phyloP scores from a whole-genome alignment of 306 rosid genomes.

The Cicer yamashitae region DNA sequence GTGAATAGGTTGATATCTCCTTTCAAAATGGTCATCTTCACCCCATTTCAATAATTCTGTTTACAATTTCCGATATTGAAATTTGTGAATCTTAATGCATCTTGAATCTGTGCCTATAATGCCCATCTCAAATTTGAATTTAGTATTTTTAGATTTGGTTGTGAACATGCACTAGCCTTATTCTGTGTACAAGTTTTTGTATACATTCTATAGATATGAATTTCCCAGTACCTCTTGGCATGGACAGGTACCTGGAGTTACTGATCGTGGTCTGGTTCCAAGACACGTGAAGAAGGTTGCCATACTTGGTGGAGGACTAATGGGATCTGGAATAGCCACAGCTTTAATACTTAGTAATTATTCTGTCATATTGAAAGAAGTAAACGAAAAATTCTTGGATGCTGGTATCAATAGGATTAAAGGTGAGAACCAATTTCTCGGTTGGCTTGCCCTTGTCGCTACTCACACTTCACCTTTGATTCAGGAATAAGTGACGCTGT shows the following conservation, averaged over 20 bases:
- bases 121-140: constrained; percentile 14
- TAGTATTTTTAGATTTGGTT: constrained; percentile 7
- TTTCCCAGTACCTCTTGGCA: constrained; percentile 35
- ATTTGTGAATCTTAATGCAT: constrained; percentile 19
- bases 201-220: constrained; percentile 4
- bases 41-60: neutral
- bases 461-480: constrained; percentile 22
- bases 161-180: constrained; percentile 27
- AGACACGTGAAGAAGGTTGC: constrained; percentile 83
- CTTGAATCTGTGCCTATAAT: constrained; percentile 18
- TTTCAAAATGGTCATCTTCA: neutral
- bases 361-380: constrained; percentile 89
- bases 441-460: constrained; percentile 33
- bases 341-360: constrained; percentile 77
- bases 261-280: constrained; percentile 83
- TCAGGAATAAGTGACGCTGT: constrained; percentile 23
- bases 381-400: constrained; percentile 82
- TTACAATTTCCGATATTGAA: constrained; percentile 12
- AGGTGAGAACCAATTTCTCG: constrained; percentile 61
- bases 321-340: constrained; percentile 99
- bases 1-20: constrained; percentile 26
- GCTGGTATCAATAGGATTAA: constrained; percentile 84
- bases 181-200: constrained; percentile 1
- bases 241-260: constrained; percentile 87
- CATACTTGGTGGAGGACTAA: constrained; percentile 92